These are phyloP conservation scores for Grosmannia clavigera DNA, from an alignment of 2,329 filamentous ascomycete genomes.

Conservation along the genomic window DNA sequence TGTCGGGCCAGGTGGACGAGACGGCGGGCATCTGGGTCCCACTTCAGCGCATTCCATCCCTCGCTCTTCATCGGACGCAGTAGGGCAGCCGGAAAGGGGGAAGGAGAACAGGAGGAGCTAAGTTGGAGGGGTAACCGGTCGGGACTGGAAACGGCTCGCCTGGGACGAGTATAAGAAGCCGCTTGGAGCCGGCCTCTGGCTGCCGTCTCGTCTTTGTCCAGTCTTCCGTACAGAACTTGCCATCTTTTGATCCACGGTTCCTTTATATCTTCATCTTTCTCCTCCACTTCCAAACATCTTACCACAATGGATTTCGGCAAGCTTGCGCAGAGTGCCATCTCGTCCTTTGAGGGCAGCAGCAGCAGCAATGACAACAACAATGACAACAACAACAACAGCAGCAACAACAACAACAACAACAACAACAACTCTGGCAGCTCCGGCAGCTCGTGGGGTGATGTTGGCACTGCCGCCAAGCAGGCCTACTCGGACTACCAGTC, in stretches of 20 bases:
- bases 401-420: conserved; percentile 6
- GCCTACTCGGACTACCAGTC: conserved; percentile 12
- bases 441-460: conserved; percentile 10
- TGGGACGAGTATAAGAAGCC: not conserved
- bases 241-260: not conserved
- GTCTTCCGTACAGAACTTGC: not conserved
- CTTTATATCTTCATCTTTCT: not conserved
- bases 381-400: conserved; percentile 1
- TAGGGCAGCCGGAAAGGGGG: no score
- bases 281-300: not conserved
- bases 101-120: not conserved
- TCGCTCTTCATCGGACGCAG: no score
- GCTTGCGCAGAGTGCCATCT: conserved; percentile 14
- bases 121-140: not conserved
- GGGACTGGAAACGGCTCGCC: not conserved
- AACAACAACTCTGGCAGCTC: conserved; percentile 2
- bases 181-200: not conserved
- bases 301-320: conserved; percentile 17
- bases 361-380: not conserved
- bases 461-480: conserved; percentile 13
- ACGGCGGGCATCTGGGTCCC: no score
- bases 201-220: no score
- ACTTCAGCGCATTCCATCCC: no score
- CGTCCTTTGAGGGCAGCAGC: conserved; percentile 4
- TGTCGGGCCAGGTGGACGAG: no score